A percentile compares a stretch with the other conserved stretches of the same genome.
These are phyloP conservation scores for Amanita subjunquillea DNA, from an alignment of 768 basidiomycete species.

Conservation along the genomic window DNA sequence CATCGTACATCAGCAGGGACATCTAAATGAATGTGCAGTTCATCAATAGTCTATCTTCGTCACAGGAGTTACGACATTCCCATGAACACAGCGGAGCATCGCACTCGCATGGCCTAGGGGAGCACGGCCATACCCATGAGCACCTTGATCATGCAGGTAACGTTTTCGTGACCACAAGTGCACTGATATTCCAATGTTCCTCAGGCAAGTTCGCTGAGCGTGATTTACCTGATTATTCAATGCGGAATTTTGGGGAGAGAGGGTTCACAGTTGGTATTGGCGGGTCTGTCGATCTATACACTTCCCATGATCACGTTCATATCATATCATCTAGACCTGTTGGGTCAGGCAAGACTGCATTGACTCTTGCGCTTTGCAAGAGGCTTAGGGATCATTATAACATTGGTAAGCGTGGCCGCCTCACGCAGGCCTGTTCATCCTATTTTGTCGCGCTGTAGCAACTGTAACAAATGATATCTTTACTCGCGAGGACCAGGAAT, in stretches of 20 bases:
- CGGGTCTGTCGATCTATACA: constrained; percentile 45
- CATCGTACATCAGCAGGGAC: not conserved
- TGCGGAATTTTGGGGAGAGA: constrained; percentile 80
- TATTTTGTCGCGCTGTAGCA: constrained; percentile 31
- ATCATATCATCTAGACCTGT: constrained; percentile 59
- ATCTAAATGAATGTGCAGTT: constrained; percentile 56
- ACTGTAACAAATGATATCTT: constrained; percentile 99
- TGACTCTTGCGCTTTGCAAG: constrained; percentile 85
- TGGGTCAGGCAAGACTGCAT: constrained; percentile 95
- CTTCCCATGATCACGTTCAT: not conserved
- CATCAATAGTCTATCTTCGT: constrained; percentile 53
- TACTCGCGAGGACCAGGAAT: constrained; percentile 96
- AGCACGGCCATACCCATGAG: constrained; percentile 95
- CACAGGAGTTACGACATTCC: constrained; percentile 31
- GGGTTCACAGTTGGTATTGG: constrained; percentile 98
- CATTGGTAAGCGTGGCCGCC: constrained; percentile 50
- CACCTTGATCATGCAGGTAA: constrained; percentile 82
- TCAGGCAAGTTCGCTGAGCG: constrained; percentile 87
- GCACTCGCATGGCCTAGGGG: constrained; percentile 51
- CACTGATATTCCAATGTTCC: not conserved
- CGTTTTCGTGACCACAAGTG: constrained; percentile 6
- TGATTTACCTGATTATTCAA: constrained; percentile 82
- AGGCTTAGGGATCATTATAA: constrained; percentile 76
- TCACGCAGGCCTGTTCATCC: not conserved
- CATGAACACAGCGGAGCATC: constrained; percentile 45